Conservation (phyloP, 768 basidiomycete genomes). For the Lentinula boryana region DNA sequence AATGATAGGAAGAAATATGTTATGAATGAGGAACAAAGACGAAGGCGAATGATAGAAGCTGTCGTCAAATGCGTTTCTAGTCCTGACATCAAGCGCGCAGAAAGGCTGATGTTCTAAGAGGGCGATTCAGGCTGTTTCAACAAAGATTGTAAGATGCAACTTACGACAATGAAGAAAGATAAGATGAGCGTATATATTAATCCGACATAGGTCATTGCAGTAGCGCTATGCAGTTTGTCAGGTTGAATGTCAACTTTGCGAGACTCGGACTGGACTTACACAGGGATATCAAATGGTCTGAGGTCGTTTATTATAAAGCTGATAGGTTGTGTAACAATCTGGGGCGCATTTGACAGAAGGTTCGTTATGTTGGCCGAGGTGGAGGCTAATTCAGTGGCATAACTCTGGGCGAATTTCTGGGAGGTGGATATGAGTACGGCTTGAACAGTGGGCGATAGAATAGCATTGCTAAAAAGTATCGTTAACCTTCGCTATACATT, state of each 20-base stretch:
- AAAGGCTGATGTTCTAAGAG: slow-evolving; percentile 23
- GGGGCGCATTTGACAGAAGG: slow-evolving; percentile 30
- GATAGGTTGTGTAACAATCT: slow-evolving; percentile 31
- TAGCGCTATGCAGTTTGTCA: slow-evolving; percentile 19
- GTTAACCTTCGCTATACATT: slow-evolving; percentile 5
- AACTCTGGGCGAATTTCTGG: slow-evolving; percentile 22
- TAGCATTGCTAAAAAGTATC: slow-evolving; percentile 9
- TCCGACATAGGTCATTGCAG: slow-evolving; percentile 30
- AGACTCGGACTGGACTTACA: slow-evolving; percentile 21
- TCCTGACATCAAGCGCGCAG: slow-evolving; percentile 29
- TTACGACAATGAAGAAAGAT: slow-evolving; percentile 22
- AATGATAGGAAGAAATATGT: slow-evolving; percentile 42
- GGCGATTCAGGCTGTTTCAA: neutral
- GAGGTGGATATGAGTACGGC: slow-evolving; percentile 18
- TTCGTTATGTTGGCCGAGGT: slow-evolving; percentile 4
- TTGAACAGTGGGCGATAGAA: slow-evolving; percentile 12
- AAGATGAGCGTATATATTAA: slow-evolving; percentile 27
- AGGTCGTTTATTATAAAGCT: slow-evolving; percentile 32
- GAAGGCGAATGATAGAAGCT: slow-evolving; percentile 30
- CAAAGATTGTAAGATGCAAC: neutral
- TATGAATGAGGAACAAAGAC: slow-evolving; percentile 29
- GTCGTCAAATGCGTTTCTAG: slow-evolving; percentile 32
- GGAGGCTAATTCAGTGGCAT: slow-evolving; percentile 13
- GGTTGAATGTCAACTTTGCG: neutral
- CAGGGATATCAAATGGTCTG: slow-evolving; percentile 42